These are phyloP conservation scores for Orbilia blumenaviensis DNA, from an alignment of 2,329 filamentous ascomycete genomes.

Conservation along the genomic window DNA sequence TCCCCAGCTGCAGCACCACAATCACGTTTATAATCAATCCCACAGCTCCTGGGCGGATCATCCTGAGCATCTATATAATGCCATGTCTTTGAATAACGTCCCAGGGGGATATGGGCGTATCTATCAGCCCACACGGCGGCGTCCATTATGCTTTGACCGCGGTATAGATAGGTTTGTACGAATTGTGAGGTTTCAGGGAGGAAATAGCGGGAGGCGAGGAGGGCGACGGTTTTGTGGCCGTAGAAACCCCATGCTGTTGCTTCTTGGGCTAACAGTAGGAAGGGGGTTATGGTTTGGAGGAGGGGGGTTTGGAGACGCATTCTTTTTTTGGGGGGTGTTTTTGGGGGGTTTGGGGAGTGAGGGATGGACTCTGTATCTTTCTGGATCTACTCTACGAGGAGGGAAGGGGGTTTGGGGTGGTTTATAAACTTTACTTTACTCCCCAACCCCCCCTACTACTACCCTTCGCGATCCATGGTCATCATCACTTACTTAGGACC, in stretches of 20 bases:
- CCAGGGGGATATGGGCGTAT: conserved; percentile 72
- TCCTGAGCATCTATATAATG: conserved; percentile 77
- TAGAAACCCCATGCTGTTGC: conserved; percentile 60
- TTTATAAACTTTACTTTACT: no score
- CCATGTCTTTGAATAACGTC: conserved; percentile 70
- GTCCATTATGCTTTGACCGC: conserved; percentile 69
- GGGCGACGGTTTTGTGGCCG: conserved; percentile 73
- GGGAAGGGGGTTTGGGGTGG: no score
- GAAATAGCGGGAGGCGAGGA: conserved; percentile 71
- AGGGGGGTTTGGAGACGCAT: conserved; percentile 17
- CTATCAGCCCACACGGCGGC: conserved; percentile 75
- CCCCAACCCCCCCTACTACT: no score
- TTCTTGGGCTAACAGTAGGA: no score
- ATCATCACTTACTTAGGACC: no score
- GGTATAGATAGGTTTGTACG: conserved; percentile 69
- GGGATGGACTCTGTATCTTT: no score
- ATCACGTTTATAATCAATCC: conserved; percentile 69
- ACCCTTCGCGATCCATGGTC: no score
- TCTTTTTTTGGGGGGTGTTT: no score
- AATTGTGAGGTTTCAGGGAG: conserved; percentile 67
- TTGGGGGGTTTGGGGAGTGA: no score
- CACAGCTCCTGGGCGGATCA: conserved; percentile 68
- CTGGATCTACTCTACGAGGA: no score
- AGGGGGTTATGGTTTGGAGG: neutral
- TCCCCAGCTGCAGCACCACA: conserved; percentile 65